A percentile compares a stretch with the other conserved stretches of the same genome.
Conservation (phyloP, 75 land plant genomes). For the Selaginella tamariscina region DNA sequence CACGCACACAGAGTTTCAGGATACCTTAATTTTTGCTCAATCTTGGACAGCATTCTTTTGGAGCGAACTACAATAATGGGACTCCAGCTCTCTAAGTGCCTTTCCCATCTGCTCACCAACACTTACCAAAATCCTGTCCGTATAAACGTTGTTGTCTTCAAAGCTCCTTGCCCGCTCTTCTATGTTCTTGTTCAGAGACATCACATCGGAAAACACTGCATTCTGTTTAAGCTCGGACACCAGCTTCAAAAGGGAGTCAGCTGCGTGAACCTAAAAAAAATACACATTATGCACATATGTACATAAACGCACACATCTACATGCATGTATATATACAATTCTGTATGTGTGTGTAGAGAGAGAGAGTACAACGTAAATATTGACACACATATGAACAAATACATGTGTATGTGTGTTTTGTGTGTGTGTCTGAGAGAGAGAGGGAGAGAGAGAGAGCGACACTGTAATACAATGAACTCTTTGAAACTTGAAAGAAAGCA, state of each 20-base stretch:
- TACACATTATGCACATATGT: neutral
- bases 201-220: constrained; percentile 85
- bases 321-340: too few relatives aligned
- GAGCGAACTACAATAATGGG: constrained; percentile 72
- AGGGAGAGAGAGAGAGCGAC: too few relatives aligned
- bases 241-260: constrained; percentile 84
- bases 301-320: neutral
- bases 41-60: too few relatives aligned
- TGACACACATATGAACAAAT: too few relatives aligned
- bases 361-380: too few relatives aligned
- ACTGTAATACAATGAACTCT: too few relatives aligned
- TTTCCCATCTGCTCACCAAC: constrained; percentile 78
- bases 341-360: too few relatives aligned
- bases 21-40: too few relatives aligned
- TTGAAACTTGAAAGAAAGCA: too few relatives aligned
- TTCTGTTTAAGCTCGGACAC: constrained; percentile 94
- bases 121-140: constrained; percentile 41
- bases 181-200: constrained; percentile 74
- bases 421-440: too few relatives aligned
- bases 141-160: constrained; percentile 42
- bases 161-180: constrained; percentile 53
- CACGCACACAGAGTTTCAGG: too few relatives aligned
- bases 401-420: too few relatives aligned
- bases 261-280: constrained; percentile 67
- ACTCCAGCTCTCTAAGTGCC: constrained; percentile 63